These are phyloP conservation scores for Conringia planisiliqua DNA, from an alignment of 345 rosid species.

Conservation along the genomic window DNA sequence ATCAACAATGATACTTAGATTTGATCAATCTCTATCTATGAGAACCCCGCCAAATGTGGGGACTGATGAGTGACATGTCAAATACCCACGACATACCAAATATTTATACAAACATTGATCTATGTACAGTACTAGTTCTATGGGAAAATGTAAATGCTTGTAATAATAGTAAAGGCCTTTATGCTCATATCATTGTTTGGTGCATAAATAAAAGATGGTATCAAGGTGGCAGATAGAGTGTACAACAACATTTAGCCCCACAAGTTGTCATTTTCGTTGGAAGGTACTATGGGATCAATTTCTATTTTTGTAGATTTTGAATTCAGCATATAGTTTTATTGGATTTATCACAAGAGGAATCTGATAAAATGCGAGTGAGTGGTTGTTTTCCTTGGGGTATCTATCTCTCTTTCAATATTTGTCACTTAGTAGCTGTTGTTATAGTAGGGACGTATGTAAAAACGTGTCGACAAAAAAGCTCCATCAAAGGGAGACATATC, in stretches of 20 bases:
- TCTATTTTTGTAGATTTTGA: slow-evolving; percentile 29
- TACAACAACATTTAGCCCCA: slow-evolving; percentile 19
- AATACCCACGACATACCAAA: neutral
- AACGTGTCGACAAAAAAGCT: slow-evolving; percentile 12
- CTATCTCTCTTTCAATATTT: slow-evolving; percentile 21
- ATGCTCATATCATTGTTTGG: too few relatives aligned
- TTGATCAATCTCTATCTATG: slow-evolving; percentile 7
- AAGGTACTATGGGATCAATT: slow-evolving; percentile 1
- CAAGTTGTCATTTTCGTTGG: slow-evolving; percentile 15
- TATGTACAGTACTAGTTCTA: neutral
- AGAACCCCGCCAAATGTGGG: neutral
- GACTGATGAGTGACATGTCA: neutral
- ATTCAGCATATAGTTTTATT: slow-evolving; percentile 6
- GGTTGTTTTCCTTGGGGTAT: slow-evolving; percentile 26
- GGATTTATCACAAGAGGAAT: slow-evolving; percentile 25
- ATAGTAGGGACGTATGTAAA: slow-evolving; percentile 27
- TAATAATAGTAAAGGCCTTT: too few relatives aligned
- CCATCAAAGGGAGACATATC: slow-evolving; percentile 19
- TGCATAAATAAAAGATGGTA: slow-evolving; percentile 15
- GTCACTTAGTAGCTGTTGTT: slow-evolving; percentile 22
- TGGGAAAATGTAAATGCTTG: neutral
- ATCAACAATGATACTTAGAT: slow-evolving; percentile 3
- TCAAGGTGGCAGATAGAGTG: slow-evolving; percentile 13
- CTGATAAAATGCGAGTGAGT: slow-evolving; percentile 21
- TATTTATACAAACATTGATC: neutral